Percentiles rank a stretch among this genome's conserved stretches.
Conservation (phyloP, 1,284 basidiomycete genomes). For the Irpex sp. region DNA sequence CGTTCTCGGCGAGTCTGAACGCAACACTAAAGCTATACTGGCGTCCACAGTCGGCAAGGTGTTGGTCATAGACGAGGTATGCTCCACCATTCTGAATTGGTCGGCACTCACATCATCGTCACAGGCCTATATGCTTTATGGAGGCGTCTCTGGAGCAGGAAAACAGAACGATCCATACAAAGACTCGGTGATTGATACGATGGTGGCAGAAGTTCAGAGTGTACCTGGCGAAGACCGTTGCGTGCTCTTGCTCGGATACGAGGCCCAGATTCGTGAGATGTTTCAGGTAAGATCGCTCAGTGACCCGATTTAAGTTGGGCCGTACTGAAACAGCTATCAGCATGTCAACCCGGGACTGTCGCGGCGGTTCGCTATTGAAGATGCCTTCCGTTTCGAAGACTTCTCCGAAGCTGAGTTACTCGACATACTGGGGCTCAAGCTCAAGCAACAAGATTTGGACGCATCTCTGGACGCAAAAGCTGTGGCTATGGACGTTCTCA, state of each 20-base stretch:
- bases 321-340: conserved; percentile 22
- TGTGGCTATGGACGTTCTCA: conserved; percentile 50
- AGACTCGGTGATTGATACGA: conserved; percentile 66
- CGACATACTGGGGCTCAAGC: conserved; percentile 50
- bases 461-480: conserved; percentile 54
- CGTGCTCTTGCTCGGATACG: conserved; percentile 62
- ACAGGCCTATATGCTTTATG: conserved; percentile 66
- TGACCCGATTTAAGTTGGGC: neutral
- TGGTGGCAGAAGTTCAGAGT: conserved; percentile 69
- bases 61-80: conserved; percentile 63
- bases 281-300: conserved; percentile 47
- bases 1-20: conserved; percentile 53
- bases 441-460: conserved; percentile 50
- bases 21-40: conserved; percentile 59
- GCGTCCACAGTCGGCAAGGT: conserved; percentile 57
- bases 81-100: conserved; percentile 12
- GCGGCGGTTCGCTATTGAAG: conserved; percentile 58
- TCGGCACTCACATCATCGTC: neutral
- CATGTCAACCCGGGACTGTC: conserved; percentile 66
- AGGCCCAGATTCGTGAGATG: conserved; percentile 63
- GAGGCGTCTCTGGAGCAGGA: conserved; percentile 29
- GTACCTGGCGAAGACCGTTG: conserved; percentile 66
- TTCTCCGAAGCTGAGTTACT: conserved; percentile 51
- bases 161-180: conserved; percentile 45
- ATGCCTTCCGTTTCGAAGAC: conserved; percentile 65